Evolutionary conservation across 768 basidiomycete genomes (phyloP).

Genomic region (Leccinum imitatum): DNA sequence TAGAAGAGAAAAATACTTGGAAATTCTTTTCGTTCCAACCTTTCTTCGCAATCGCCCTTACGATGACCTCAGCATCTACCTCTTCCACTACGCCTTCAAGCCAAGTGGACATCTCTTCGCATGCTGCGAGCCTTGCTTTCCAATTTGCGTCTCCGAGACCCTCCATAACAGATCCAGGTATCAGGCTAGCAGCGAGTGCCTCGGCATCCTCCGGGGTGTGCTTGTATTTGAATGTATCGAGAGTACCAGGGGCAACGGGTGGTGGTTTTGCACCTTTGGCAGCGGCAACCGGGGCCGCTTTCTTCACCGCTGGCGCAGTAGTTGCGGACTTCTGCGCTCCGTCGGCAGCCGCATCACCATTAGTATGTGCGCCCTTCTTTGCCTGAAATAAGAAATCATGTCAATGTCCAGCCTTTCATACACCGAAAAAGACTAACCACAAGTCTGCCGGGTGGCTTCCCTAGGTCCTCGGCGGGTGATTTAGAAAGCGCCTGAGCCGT

Average conservation of each 20-base stretch:
- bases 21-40: slow-evolving; percentile 99
- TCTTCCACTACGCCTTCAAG: slow-evolving; percentile 62
- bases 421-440: slow-evolving; percentile 30
- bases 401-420: slow-evolving; percentile 1
- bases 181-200: slow-evolving; percentile 62
- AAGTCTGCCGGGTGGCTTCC: slow-evolving; percentile 53
- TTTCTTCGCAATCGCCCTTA: slow-evolving; percentile 85
- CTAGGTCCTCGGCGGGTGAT: slow-evolving; percentile 18
- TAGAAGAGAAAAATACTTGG: slow-evolving; percentile 53
- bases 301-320: slow-evolving; percentile 40
- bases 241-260: slow-evolving; percentile 47
- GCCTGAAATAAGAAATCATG: slow-evolving; percentile 30
- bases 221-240: slow-evolving; percentile 89
- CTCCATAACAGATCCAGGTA: slow-evolving; percentile 68
- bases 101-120: slow-evolving; percentile 87
- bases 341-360: slow-evolving; percentile 26
- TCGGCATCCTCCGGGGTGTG: slow-evolving; percentile 94
- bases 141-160: slow-evolving; percentile 88
- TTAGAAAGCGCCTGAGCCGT: slow-evolving; percentile 14
- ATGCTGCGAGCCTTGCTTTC: slow-evolving; percentile 85
- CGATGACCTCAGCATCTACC: slow-evolving; percentile 84
- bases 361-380: slow-evolving; percentile 50
- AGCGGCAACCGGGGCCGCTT: slow-evolving; percentile 39
- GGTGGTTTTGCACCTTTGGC: slow-evolving; percentile 50
- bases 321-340: slow-evolving; percentile 22